phyloP scores from a whole-genome alignment of 306 rosid genomes.

The Hippophae tibetana region DNA sequence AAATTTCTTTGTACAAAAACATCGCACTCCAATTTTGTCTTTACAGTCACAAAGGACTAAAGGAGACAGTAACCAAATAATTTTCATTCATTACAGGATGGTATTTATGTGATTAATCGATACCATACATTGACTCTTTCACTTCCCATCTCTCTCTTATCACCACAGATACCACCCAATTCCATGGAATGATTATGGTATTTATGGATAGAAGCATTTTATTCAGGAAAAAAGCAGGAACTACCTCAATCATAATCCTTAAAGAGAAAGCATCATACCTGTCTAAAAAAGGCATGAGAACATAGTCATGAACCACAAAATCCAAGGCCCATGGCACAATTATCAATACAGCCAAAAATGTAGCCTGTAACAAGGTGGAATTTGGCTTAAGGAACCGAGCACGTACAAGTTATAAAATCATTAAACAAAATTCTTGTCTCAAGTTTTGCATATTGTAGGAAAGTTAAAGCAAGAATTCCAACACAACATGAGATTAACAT shows the following conservation, averaged over 20 bases:
- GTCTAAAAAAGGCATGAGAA: conserved; percentile 91
- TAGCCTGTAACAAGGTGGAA: conserved; percentile 53
- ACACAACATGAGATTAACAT: too few relatives aligned
- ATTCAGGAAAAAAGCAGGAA: too few relatives aligned
- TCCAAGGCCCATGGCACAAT: conserved; percentile 85
- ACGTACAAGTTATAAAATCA: neutral
- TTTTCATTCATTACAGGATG: too few relatives aligned
- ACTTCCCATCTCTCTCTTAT: too few relatives aligned
- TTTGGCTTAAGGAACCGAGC: conserved; percentile 3
- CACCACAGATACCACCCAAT: neutral
- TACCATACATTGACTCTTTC: too few relatives aligned
- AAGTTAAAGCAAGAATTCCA: too few relatives aligned
- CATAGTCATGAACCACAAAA: conserved; percentile 83
- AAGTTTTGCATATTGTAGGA: conserved; percentile 11
- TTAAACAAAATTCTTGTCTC: neutral
- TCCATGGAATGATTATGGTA: neutral
- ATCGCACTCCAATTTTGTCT: too few relatives aligned
- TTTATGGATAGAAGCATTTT: neutral
- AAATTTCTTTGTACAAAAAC: too few relatives aligned
- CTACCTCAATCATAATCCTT: too few relatives aligned
- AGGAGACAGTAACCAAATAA: too few relatives aligned
- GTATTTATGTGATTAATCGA: too few relatives aligned
- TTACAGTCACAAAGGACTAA: too few relatives aligned
- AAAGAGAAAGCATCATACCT: conserved; percentile 31
- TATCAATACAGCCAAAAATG: conserved; percentile 68